Conservation (phyloP, 352 stramenopile species). For the Globisporangium sylvaticum region DNA sequence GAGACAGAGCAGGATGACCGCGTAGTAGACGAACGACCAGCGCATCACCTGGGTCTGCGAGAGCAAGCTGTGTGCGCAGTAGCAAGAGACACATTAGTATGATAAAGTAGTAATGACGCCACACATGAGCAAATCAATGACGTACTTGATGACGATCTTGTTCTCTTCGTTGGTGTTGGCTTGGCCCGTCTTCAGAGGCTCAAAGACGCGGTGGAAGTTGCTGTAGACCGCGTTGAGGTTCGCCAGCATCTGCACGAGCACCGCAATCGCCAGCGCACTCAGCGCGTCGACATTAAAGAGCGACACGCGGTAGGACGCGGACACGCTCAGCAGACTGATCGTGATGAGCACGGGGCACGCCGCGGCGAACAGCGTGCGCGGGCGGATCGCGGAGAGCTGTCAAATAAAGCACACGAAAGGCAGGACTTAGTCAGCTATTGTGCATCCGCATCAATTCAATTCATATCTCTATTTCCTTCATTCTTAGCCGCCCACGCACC, state of each 20-base stretch:
- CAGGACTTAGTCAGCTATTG: neutral
- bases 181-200: constrained; percentile 27
- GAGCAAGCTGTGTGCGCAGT: constrained; percentile 36
- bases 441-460: neutral
- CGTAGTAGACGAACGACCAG: constrained; percentile 63
- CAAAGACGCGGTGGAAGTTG: constrained; percentile 64
- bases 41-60: constrained; percentile 67
- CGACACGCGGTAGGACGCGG: constrained; percentile 17
- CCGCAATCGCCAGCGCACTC: constrained; percentile 31
- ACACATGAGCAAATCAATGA: neutral
- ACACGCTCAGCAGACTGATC: constrained; percentile 38
- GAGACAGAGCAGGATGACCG: constrained; percentile 36
- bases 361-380: constrained; percentile 56
- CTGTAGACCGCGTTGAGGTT: constrained; percentile 73
- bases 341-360: constrained; percentile 46
- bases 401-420: neutral
- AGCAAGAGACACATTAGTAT: neutral
- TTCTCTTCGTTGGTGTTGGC: constrained; percentile 27
- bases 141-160: constrained; percentile 67
- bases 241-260: constrained; percentile 62
- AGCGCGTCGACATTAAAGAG: constrained; percentile 41
- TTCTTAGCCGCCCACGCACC: constrained; percentile 20
- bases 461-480: neutral
- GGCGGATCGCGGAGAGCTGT: constrained; percentile 46
- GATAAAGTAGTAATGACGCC: neutral